A percentile compares a stretch with the other conserved stretches of the same genome.
These are phyloP conservation scores for Nitzschia putrida DNA, from an alignment of 108 stramenopile species.

Conservation along the genomic window DNA sequence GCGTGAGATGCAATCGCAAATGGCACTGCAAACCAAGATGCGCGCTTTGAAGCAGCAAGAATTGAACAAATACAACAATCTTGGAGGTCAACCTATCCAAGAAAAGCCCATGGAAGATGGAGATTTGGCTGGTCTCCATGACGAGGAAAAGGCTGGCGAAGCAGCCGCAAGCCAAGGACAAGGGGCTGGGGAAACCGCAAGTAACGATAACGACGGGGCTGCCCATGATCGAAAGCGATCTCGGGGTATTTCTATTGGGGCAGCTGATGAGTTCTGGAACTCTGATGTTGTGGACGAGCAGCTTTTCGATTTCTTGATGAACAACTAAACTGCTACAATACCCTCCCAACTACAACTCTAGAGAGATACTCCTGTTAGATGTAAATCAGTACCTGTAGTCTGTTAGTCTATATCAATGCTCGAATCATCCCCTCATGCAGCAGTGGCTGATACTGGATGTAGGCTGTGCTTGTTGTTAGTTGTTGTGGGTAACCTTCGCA, in stretches of 20 bases:
- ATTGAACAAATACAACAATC: conserved; percentile 60
- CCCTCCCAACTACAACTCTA: no score
- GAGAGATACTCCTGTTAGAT: no score
- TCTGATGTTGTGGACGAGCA: conserved; percentile 72
- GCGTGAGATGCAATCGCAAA: conserved; percentile 82
- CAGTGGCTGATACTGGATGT: no score
- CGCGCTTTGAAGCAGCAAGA: conserved; percentile 80
- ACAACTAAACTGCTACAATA: conserved; percentile 22
- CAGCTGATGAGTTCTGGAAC: conserved; percentile 73
- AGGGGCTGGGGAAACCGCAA: conserved; percentile 44
- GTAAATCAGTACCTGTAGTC: no score
- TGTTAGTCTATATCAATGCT: no score
- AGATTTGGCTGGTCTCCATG: not conserved
- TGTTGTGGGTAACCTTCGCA: no score
- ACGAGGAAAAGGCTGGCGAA: conserved; percentile 1
- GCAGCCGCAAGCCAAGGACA: conserved; percentile 14
- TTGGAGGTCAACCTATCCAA: not conserved
- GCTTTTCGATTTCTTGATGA: conserved; percentile 86
- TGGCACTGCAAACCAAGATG: conserved; percentile 83
- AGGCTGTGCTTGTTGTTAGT: no score
- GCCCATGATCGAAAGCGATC: conserved; percentile 6
- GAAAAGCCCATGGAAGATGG: conserved; percentile 3
- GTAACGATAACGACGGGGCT: conserved; percentile 15
- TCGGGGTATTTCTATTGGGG: conserved; percentile 40
- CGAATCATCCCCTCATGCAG: no score